phyloP scores from a whole-genome alignment of 805 yeast genomes.

The Candida pseudoglaebosa region DNA sequence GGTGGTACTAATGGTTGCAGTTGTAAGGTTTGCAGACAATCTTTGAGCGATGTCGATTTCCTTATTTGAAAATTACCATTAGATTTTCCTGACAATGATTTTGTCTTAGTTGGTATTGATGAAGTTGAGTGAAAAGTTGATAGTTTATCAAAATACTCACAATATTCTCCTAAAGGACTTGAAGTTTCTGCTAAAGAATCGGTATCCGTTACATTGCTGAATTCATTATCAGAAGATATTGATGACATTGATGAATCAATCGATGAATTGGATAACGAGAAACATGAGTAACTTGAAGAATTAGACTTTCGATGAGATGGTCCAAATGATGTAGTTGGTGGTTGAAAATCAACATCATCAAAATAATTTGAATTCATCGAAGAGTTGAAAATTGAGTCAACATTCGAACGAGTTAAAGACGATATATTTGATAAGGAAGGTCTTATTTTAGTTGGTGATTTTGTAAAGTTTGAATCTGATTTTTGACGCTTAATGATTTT shows the following conservation, averaged over 20 bases:
- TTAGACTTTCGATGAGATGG: conserved; percentile 13
- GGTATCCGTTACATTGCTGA: conserved; percentile 8
- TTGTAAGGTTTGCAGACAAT: conserved; percentile 2
- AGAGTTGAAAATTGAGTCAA: conserved; percentile 15
- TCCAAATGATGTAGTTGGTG: conserved; percentile 25
- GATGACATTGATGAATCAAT: conserved; percentile 30
- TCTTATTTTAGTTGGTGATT: conserved; percentile 6
- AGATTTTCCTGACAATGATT: background rate
- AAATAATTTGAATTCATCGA: conserved; percentile 1
- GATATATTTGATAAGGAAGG: conserved; percentile 7
- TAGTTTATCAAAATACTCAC: background rate
- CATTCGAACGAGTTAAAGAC: conserved; percentile 24
- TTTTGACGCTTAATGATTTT: conserved; percentile 32
- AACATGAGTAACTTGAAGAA: conserved; percentile 15
- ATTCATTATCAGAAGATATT: conserved; percentile 20
- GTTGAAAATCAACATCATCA: conserved; percentile 21
- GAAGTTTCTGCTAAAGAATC: conserved; percentile 2
- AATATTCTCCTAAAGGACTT: background rate
- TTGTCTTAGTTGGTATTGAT: background rate
- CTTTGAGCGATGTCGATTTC: conserved; percentile 1
- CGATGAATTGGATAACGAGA: conserved; percentile 21
- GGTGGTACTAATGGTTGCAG: background rate
- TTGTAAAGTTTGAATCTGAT: conserved; percentile 13
- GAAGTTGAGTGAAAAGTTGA: background rate
- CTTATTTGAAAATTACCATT: background rate